Evolutionary conservation across 768 basidiomycete genomes (phyloP), one percentile per base, ranked within the genome.

Genomic region (Termitomyces sp.): DNA sequence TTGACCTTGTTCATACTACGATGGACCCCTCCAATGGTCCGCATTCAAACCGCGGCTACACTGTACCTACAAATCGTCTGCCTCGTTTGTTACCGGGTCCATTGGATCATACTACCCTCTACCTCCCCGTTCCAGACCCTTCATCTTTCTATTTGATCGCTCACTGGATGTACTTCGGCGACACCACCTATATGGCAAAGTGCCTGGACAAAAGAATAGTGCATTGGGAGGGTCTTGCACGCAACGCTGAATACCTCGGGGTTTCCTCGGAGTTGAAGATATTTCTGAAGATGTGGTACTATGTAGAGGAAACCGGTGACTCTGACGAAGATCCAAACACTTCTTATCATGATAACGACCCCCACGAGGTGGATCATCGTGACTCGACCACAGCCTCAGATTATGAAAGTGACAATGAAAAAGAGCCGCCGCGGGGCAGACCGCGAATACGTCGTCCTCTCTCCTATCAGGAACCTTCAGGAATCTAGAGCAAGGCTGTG

Each of bases 241-340:
- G 87, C 57, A 96, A 94, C 67, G 91, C 88, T 65, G 92, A 95
- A 66, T 95, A 91, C 65, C 84, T 96, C 47, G 87, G 84, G 19
- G 78, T 95, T 58, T 76, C 82, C 51, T 72, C 82, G 17, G 85
- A 88, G 43, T 83, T 94, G 68, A 93, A 90, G 66, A 69, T 84
- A 15, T 88, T 88, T 64, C 74, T 93, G 46, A 83, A 86, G 0
- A 77, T 74, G 54, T 94, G 88, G 87, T 91, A 88, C 68, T 47
- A 53, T 40, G 24, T 9, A 34, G 54, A 53, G 8, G 19, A 17
- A 66, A 68, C 3, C 38, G 63, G 65, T n/a, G 69, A 70, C 14
- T 51, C n/a, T 30, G 21, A 32, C 28, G 49, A 41, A 49, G 35
- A 26, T 26, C 17, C 2, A 5, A 17, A 49, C 10, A 17, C 17